Conservation (phyloP, 139 green algal species). For the Closterium sp. region DNA sequence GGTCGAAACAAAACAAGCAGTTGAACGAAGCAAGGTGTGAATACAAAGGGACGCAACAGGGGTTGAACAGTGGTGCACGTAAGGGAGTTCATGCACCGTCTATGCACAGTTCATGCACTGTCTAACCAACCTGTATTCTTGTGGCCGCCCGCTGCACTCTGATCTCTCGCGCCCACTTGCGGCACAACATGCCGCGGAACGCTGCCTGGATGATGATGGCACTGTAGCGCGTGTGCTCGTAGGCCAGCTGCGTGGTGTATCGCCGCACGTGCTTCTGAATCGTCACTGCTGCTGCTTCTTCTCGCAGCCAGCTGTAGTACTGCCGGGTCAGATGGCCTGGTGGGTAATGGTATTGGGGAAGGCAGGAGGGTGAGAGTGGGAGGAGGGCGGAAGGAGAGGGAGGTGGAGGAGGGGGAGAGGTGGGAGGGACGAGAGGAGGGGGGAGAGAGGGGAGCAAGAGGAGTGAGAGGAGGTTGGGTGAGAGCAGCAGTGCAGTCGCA, state of each 20-base stretch:
- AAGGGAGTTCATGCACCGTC: too few species aligned
- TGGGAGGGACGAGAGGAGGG: not conserved
- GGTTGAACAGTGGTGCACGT: too few species aligned
- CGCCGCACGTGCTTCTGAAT: conserved; percentile 60
- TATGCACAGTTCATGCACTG: too few species aligned
- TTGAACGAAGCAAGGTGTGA: too few species aligned
- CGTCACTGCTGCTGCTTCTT: conserved; percentile 14
- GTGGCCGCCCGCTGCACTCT: conserved; percentile 58
- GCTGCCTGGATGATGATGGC: conserved; percentile 46
- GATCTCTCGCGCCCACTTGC: conserved; percentile 27
- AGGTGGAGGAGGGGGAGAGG: too few species aligned
- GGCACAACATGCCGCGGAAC: conserved; percentile 26
- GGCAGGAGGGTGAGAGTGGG: not conserved
- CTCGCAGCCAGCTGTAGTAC: conserved; percentile 21
- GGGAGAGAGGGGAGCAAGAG: not conserved
- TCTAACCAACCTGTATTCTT: conserved; percentile 35
- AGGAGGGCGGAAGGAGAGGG: not conserved
- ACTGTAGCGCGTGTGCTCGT: conserved; percentile 19
- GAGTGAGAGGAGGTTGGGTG: not conserved
- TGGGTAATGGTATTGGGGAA: not conserved
- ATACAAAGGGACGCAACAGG: too few species aligned
- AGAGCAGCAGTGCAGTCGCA: not conserved
- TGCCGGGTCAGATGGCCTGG: conserved; percentile 39
- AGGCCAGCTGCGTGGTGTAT: conserved; percentile 57
- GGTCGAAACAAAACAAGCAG: too few species aligned